phyloP scores from a whole-genome alignment of 1,284 basidiomycete species.

The Volvariella volvacea region DNA sequence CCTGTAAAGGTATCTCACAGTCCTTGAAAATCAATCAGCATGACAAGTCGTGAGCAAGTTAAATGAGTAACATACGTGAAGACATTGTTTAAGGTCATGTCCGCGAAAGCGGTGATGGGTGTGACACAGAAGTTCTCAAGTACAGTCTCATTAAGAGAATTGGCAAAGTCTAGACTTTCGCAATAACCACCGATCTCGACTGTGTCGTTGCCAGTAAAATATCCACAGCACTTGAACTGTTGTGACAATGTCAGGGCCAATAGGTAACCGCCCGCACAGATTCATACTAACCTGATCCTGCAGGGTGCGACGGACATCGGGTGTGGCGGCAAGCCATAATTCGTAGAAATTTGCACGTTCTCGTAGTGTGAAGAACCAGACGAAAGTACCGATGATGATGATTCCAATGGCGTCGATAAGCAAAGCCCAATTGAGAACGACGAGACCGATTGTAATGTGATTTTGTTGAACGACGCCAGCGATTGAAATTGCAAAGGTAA shows the following conservation, averaged over 20 bases:
- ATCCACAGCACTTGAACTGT: slow-evolving; percentile 78
- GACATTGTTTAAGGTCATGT: slow-evolving; percentile 67
- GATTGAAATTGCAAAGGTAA: slow-evolving; percentile 65
- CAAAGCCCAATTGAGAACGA: slow-evolving; percentile 69
- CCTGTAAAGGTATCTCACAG: slow-evolving; percentile 18
- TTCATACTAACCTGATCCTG: slow-evolving; percentile 64
- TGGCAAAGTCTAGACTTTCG: slow-evolving; percentile 42
- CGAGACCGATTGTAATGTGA: slow-evolving; percentile 59
- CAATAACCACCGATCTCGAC: slow-evolving; percentile 63
- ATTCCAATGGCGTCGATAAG: slow-evolving; percentile 54
- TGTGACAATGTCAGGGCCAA: slow-evolving; percentile 4
- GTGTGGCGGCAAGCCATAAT: slow-evolving; percentile 43
- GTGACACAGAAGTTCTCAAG: slow-evolving; percentile 59
- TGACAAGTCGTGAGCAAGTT: not conserved
- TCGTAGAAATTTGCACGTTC: slow-evolving; percentile 61
- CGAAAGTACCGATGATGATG: slow-evolving; percentile 55
- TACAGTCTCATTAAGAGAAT: slow-evolving; percentile 31
- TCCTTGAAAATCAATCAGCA: slow-evolving; percentile 21
- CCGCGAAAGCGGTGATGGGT: slow-evolving; percentile 57
- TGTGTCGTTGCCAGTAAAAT: slow-evolving; percentile 60
- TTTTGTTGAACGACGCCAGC: slow-evolving; percentile 64
- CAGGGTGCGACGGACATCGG: slow-evolving; percentile 45
- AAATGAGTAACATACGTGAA: slow-evolving; percentile 58
- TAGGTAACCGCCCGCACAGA: not conserved
- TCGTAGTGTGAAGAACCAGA: slow-evolving; percentile 76